Base-by-base conservation (phyloP, 768 basidiomycete genomes). In the Postia placenta region DNA sequence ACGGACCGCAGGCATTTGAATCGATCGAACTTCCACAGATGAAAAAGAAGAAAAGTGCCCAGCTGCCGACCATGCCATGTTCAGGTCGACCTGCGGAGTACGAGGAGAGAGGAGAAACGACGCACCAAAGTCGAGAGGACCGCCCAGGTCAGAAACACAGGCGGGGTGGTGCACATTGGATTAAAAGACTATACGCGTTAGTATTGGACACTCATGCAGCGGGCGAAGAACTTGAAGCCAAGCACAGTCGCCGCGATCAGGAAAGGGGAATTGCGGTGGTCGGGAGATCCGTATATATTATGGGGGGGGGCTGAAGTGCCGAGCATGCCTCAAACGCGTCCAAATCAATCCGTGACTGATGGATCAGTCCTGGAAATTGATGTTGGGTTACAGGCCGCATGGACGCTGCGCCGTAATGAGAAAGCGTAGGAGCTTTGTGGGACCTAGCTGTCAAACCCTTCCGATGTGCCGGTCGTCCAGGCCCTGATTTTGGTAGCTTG, bases 21-120 rank as follows among this genome's bases (percentile, higher is more conserved):
- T 49, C 76, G 74, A 62, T 91, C 88, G 60, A 85, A 91, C 4
- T 82, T 81, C 82, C 85, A 90, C 45, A 90, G 65, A 59, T 90
- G 87, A 60, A 77, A 83, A 2, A 89, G 14, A 5, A 89, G 70
- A 60, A 89, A 89, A 2, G 57, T 57, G 1, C 74, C 76, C 5
- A 86, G 66, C 86, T 88, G 45, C 0, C 44, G 19, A 20, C 24
- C 27, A 24, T 19, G 22, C 37, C 47, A 52, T 3, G 17, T 19
- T 44, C 28, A 44, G 51, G 14, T 19, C 24, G n/a, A n/a, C 40
- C 15, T 22, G 24, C 23, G 11, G 12, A 22, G 5, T 17, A 12
- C 43, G 22, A 40, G 11, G 4, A 35, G 37, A 17, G 17, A 11
- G 9, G 7, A 7, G 25, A 25, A 20, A 6, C 37, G 11, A 69